Base-by-base conservation (phyloP, 306 rosid species). In the Trifolium dubium region DNA sequence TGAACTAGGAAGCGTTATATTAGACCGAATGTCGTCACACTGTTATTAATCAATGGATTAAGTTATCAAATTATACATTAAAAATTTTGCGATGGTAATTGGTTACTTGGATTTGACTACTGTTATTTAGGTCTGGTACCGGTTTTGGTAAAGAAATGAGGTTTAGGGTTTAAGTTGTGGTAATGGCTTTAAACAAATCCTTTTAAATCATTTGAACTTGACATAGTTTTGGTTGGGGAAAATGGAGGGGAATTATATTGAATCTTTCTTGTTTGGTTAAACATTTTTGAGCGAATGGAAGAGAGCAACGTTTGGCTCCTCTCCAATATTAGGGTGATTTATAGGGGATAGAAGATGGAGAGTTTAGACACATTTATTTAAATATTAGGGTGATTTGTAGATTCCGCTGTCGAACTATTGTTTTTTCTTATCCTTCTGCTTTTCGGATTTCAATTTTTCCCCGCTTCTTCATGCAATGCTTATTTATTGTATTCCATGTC, bases 41-140 rank as follows among this genome's bases (percentile, higher is more conserved):
- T 64, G 10, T 64, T 12, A 11, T 19, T 51, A 35, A 34, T 62
- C 67, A 0, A 34, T 10, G 34, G 18, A 10, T 69, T 10, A 6
- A 18, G 47, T 6, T 15, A 32, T 34, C 4, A 6, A 23, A 23
- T 23, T 23, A 23, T 23, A 0, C 6, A 17, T 34, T 35, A 5
- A 35, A 35, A 31, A 6, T 17, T 10, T 6, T 13, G 49, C 53
- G 35, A 35, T 35, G 50, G 19, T 34, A 69, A 17, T 50, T 15
- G 46, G 44, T 68, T 30, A 13, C 8, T 44, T 43, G 40, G 61
- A 55, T 30, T 49, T 49, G 51, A 31, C 3, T 19, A 2, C 18
- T 18, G 40, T 23, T n/a, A 56, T 70, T 56, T 72, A 65, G 46
- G 58, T 72, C n/a, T 1, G 29, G 67, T 44, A 29, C 11, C 8